Base-by-base conservation (phyloP, 2,329 filamentous ascomycete species). In the Chalaropsis thielavioides region DNA sequence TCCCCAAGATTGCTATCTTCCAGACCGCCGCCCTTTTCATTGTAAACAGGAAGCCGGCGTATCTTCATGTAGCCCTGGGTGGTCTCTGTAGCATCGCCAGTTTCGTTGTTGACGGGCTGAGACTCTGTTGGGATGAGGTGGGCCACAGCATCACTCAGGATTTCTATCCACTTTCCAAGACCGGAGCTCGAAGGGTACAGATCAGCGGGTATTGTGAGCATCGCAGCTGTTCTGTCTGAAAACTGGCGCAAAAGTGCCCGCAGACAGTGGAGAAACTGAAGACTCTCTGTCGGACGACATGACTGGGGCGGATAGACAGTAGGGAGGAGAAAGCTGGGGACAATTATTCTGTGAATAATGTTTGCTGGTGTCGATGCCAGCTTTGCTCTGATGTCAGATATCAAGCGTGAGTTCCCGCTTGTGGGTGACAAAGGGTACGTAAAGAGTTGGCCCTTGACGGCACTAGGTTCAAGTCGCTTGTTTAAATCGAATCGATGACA, bases 251-350 rank as follows among this genome's bases (percentile, higher is more conserved):
- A 79, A 2, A 99, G 77, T 3, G 85, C 84, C 61, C 90, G 83
- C 15, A 99, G 77, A 1, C 81, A 80, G 70, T 96, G 91, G 3
- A 97, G 76, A 72, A 97, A 96, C 68, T 85, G 86, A 38, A 97
- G 78, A 27, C 95, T 76, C 70, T 88, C 80, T 38, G 85, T 77
- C 0, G 92, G 91, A n/a, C 81, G 81, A 68, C 83, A 85, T 58
- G 85, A 80, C 31, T 83, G 78, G 1, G 88, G 80, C 27, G 87
- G 82, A 71, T 96, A 97, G 15, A 92, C 74, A 1, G 89, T 87
- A n/a, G 94, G 92, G 2, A 90, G 94, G 27, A 97, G 82, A 10
- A 97, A 79, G 64, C 83, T 86, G 0, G 94, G 92, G n/a, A 97
- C 79, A 58, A 96, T 78, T 44, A 97, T 78, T 59, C 94, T 85